phyloP scores from a whole-genome alignment of 768 basidiomycete species.

The Pleurotus tuber-regium region DNA sequence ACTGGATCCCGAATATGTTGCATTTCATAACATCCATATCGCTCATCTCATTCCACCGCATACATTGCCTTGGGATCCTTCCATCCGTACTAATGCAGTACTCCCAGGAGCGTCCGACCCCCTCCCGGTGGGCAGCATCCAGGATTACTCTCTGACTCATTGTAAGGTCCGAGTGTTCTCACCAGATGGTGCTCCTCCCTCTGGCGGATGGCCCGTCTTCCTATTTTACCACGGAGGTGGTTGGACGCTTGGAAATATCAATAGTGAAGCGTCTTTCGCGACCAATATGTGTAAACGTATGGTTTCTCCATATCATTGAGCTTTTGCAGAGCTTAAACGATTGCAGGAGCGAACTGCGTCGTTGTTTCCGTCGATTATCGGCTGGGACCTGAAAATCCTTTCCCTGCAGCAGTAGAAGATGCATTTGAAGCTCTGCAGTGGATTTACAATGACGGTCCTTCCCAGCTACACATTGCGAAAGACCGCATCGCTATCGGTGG shows the following conservation, averaged over 20 bases:
- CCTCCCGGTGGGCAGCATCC: slow-evolving; percentile 50
- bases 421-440: slow-evolving; percentile 65
- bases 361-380: slow-evolving; percentile 70
- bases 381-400: slow-evolving; percentile 67
- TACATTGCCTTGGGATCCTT: slow-evolving; percentile 59
- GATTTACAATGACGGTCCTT: slow-evolving; percentile 48
- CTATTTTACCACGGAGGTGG: slow-evolving; percentile 80
- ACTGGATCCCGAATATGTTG: slow-evolving; percentile 66
- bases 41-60: slow-evolving; percentile 48
- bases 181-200: slow-evolving; percentile 49
- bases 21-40: slow-evolving; percentile 54
- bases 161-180: slow-evolving; percentile 63
- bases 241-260: slow-evolving; percentile 72
- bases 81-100: slow-evolving; percentile 46
- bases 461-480: slow-evolving; percentile 45
- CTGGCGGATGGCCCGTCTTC: slow-evolving; percentile 66
- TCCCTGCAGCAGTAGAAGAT: slow-evolving; percentile 71
- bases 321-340: background rate
- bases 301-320: slow-evolving; percentile 13
- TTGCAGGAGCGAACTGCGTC: slow-evolving; percentile 55
- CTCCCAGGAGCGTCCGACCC: slow-evolving; percentile 59
- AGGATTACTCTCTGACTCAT: slow-evolving; percentile 51
- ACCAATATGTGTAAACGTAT: slow-evolving; percentile 59
- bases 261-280: slow-evolving; percentile 57
- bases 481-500: slow-evolving; percentile 68